Conservation (phyloP, 140 eudicot species). For the Eryngium alpinum region DNA sequence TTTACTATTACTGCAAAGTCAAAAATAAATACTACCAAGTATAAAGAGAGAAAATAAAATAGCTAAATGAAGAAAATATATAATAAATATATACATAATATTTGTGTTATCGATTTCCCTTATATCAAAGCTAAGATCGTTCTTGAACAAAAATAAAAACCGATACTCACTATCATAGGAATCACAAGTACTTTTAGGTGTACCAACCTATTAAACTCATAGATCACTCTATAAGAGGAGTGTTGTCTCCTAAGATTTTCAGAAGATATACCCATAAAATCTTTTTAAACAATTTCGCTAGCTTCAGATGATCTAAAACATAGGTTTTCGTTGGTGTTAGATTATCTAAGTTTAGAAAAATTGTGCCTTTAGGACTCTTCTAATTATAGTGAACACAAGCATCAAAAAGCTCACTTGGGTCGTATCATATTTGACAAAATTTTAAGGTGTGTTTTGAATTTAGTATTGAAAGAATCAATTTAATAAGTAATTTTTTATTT, state of each 20-base stretch:
- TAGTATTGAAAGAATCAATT: not conserved
- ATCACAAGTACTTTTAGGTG: not conserved
- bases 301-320: not conserved
- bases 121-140: not conserved
- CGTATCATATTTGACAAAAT: not conserved
- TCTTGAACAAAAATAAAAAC: not conserved
- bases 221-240: not conserved
- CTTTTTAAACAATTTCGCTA: not conserved
- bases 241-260: not conserved
- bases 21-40: too few relatives aligned
- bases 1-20: too few relatives aligned
- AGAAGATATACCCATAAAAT: not conserved
- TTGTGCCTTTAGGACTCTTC: not conserved
- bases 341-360: too few relatives aligned
- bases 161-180: not conserved
- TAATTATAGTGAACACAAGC: not conserved
- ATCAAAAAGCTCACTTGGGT: not conserved
- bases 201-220: not conserved
- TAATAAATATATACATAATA: too few relatives aligned
- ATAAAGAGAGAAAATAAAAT: not conserved
- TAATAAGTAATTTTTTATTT: not conserved
- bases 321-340: not conserved
- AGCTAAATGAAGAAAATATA: not conserved
- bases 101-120: not conserved
- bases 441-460: not conserved